These are phyloP conservation scores for Ceratocystis papillata DNA, from an alignment of 2,329 filamentous ascomycete genomes.

Conservation along the genomic window DNA sequence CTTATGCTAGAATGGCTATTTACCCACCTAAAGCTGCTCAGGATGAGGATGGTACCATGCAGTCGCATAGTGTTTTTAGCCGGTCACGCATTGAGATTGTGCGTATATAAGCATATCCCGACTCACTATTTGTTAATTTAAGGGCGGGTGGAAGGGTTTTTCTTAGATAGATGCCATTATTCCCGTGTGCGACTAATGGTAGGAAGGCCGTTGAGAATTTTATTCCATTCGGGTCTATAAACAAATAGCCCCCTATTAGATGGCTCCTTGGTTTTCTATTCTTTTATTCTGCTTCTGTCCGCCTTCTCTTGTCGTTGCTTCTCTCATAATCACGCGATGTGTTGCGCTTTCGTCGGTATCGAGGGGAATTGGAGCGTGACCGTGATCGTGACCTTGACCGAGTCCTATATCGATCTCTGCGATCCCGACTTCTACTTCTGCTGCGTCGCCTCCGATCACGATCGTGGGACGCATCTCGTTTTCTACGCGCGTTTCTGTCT, in stretches of 20 bases:
- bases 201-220: not conserved
- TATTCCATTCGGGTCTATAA: slow-evolving; percentile 6
- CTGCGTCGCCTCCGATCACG: slow-evolving; percentile 25
- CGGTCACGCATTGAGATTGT: slow-evolving; percentile 79
- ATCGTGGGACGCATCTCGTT: slow-evolving; percentile 28
- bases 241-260: not conserved
- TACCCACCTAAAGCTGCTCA: slow-evolving; percentile 53
- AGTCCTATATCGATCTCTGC: slow-evolving; percentile 30
- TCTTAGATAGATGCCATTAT: not conserved
- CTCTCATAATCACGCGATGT: slow-evolving; percentile 45
- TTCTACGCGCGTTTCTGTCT: slow-evolving; percentile 26
- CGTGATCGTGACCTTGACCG: slow-evolving; percentile 31
- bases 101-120: slow-evolving; percentile 46
- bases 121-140: not conserved
- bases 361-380: slow-evolving; percentile 25
- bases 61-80: slow-evolving; percentile 68
- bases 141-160: not conserved
- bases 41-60: slow-evolving; percentile 46
- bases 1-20: slow-evolving; percentile 70
- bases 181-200: not conserved
- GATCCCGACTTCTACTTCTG: slow-evolving; percentile 30
- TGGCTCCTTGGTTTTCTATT: not conserved
- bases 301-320: slow-evolving; percentile 49
- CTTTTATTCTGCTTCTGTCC: slow-evolving; percentile 38
- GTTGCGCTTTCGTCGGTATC: slow-evolving; percentile 37